These are phyloP conservation scores for Solanum etuberosum DNA, from an alignment of 257 asterid genomes.

Conservation along the genomic window DNA sequence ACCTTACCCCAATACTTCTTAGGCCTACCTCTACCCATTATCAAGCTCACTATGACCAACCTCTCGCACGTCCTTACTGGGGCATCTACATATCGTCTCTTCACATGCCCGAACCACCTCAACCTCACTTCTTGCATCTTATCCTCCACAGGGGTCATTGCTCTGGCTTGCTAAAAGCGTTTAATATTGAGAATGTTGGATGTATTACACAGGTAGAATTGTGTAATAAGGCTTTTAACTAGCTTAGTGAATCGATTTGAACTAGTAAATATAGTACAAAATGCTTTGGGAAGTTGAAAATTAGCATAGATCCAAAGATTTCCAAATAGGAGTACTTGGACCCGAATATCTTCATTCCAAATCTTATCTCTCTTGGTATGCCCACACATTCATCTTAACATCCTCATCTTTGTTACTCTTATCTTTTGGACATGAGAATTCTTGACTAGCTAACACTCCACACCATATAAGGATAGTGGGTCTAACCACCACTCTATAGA, in stretches of 20 bases:
- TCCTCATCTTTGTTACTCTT: neutral
- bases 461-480: neutral
- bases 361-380: neutral
- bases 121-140: neutral
- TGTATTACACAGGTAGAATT: neutral
- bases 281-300: neutral
- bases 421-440: neutral
- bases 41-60: neutral
- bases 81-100: neutral
- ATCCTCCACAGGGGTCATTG: neutral
- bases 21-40: neutral
- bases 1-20: neutral
- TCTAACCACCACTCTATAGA: neutral
- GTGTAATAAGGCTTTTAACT: neutral
- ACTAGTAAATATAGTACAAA: neutral
- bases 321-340: neutral
- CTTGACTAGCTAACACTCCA: neutral
- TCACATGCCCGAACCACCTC: neutral
- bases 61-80: neutral
- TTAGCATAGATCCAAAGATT: neutral
- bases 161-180: neutral
- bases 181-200: neutral
- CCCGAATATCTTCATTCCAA: neutral
- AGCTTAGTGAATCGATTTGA: neutral
- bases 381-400: neutral